Percentiles rank a stretch among this genome's conserved stretches.
Evolutionary conservation across 2,329 filamentous ascomycete species (phyloP).

Genomic region (Colletotrichum acutatum): DNA sequence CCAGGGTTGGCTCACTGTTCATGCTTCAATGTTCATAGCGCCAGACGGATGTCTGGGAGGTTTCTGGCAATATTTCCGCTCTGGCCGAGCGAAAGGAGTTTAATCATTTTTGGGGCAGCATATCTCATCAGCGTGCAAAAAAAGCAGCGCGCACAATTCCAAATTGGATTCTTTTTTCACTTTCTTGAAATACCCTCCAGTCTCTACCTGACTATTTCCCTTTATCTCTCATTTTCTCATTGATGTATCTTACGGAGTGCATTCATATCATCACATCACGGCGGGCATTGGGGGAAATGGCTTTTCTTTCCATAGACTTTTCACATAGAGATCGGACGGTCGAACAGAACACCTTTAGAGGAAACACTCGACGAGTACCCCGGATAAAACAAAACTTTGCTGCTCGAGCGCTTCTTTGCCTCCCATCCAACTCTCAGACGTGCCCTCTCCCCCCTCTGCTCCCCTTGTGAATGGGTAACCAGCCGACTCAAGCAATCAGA

Average conservation of each 20-base stretch:
- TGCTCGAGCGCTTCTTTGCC: not conserved
- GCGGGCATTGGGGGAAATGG: not conserved
- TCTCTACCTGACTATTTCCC: constrained; percentile 7
- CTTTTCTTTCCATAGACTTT: constrained; percentile 18
- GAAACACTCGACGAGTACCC: constrained; percentile 4
- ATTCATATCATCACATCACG: not conserved
- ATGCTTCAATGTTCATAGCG: constrained; percentile 32
- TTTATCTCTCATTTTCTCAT: not conserved
- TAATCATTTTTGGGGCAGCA: constrained; percentile 14
- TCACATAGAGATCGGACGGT: constrained; percentile 24
- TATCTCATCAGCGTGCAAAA: constrained; percentile 28
- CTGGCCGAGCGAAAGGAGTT: constrained; percentile 21
- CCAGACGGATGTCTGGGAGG: constrained; percentile 7
- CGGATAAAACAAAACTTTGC: constrained; percentile 13
- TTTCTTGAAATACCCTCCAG: constrained; percentile 14
- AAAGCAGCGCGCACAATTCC: constrained; percentile 11
- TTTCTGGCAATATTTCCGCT: constrained; percentile 19
- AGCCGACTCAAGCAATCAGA: not conserved
- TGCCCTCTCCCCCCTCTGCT: not conserved
- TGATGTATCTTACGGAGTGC: not conserved
- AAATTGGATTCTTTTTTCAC: constrained; percentile 11
- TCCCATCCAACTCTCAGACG: constrained; percentile 3
- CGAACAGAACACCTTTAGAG: constrained; percentile 15
- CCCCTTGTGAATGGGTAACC: not conserved
- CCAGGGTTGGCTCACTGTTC: constrained; percentile 27